Conservation (phyloP, 169 alveolate species). For the Theileria luwenshuni region DNA sequence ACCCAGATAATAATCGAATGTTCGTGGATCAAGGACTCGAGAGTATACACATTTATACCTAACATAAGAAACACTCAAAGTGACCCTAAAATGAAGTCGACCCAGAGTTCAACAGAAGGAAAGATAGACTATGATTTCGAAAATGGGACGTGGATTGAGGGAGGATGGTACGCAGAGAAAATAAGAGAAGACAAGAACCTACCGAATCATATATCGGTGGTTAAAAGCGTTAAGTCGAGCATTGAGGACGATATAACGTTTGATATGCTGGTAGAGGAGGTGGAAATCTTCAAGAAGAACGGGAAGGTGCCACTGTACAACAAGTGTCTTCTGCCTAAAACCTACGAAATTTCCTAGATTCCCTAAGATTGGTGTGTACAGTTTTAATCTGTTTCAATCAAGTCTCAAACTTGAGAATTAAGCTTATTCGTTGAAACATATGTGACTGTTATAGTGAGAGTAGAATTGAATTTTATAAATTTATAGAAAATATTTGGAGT, state of each 20-base stretch:
- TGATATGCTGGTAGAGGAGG: constrained; percentile 73
- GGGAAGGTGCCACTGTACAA: constrained; percentile 65
- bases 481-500: too few relatives aligned
- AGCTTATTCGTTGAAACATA: too few relatives aligned
- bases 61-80: constrained; percentile 23
- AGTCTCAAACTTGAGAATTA: too few relatives aligned
- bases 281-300: constrained; percentile 43
- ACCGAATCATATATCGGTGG: constrained; percentile 80
- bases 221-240: constrained; percentile 78
- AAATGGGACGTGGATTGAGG: constrained; percentile 80
- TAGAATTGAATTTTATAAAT: too few relatives aligned
- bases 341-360: constrained; percentile 16
- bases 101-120: constrained; percentile 39
- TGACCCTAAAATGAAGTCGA: not conserved
- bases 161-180: constrained; percentile 91
- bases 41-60: constrained; percentile 76
- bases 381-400: too few relatives aligned
- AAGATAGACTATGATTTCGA: constrained; percentile 71
- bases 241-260: constrained; percentile 84
- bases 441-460: too few relatives aligned
- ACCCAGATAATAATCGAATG: constrained; percentile 73
- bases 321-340: constrained; percentile 60
- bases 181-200: constrained; percentile 82
- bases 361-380: too few relatives aligned
- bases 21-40: constrained; percentile 69